These are phyloP conservation scores for Psilocybe azurescens DNA, from an alignment of 768 basidiomycete genomes.

Conservation along the genomic window DNA sequence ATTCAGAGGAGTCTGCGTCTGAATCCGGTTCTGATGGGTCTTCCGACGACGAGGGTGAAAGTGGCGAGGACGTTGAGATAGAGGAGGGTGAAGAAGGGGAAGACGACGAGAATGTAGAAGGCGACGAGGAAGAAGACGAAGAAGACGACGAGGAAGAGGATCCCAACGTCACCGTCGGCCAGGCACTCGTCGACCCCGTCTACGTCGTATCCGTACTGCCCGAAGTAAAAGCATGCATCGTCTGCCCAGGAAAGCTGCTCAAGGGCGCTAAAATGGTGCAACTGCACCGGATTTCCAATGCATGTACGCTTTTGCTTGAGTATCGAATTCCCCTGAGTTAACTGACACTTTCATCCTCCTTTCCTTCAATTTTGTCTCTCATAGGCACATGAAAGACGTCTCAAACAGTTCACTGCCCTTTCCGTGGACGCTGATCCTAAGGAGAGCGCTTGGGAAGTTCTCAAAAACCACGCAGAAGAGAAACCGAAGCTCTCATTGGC, in stretches of 20 bases:
- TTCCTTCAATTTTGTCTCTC: conserved; percentile 7
- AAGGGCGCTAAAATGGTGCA: conserved; percentile 61
- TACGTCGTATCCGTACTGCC: conserved; percentile 63
- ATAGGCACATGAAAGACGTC: conserved; percentile 70
- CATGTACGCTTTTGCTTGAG: conserved; percentile 45
- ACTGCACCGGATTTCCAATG: conserved; percentile 66
- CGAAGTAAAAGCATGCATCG: conserved; percentile 60
- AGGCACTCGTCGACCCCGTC: conserved; percentile 68
- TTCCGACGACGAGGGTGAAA: conserved; percentile 20
- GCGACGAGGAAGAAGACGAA: conserved; percentile 30
- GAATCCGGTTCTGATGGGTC: conserved; percentile 49
- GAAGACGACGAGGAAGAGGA: conserved; percentile 38
- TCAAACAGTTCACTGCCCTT: conserved; percentile 52
- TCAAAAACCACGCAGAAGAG: conserved; percentile 32
- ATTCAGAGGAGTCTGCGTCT: conserved; percentile 75
- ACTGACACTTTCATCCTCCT: conserved; percentile 1
- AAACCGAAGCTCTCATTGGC: conserved; percentile 31
- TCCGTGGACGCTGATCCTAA: conserved; percentile 44
- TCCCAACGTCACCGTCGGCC: conserved; percentile 55
- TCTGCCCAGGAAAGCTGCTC: conserved; percentile 77
- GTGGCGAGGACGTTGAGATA: conserved; percentile 33
- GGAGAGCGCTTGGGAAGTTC: conserved; percentile 54
- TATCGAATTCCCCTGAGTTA: conserved; percentile 10
- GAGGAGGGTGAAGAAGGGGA: conserved; percentile 28
- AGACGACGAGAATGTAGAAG: conserved; percentile 28